These are phyloP conservation scores for Termitomyces sp. DNA, from an alignment of 768 basidiomycete genomes.

Conservation along the genomic window DNA sequence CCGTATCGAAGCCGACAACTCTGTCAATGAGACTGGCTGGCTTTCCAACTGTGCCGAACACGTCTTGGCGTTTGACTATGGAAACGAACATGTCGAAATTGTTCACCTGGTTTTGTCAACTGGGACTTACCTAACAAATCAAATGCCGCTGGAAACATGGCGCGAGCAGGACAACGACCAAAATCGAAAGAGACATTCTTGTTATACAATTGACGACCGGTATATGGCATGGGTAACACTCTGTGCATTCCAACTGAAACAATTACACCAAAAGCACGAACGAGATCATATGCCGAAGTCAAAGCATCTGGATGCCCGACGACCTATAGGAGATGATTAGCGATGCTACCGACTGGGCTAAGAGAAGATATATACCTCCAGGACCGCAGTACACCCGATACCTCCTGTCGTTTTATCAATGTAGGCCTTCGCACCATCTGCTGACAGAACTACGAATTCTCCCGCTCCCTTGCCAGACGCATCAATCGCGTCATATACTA, in stretches of 20 bases:
- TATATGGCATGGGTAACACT: constrained; percentile 47
- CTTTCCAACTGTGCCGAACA: constrained; percentile 68
- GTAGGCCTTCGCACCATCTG: constrained; percentile 45
- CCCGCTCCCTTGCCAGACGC: constrained; percentile 38
- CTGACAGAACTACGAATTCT: constrained; percentile 43
- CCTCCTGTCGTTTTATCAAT: constrained; percentile 49
- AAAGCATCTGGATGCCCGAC: constrained; percentile 67
- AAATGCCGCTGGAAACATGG: constrained; percentile 69
- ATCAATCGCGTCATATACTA: constrained; percentile 48
- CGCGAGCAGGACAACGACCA: constrained; percentile 75
- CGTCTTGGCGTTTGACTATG: constrained; percentile 58
- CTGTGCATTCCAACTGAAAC: constrained; percentile 73
- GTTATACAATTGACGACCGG: constrained; percentile 55
- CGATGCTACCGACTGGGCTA: not conserved
- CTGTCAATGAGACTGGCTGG: constrained; percentile 60
- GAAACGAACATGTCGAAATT: not conserved
- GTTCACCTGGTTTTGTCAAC: not conserved
- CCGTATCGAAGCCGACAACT: constrained; percentile 55
- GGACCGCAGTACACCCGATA: constrained; percentile 56
- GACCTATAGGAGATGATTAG: constrained; percentile 35
- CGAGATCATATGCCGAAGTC: constrained; percentile 60
- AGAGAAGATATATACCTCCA: constrained; percentile 46
- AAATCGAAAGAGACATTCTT: constrained; percentile 80
- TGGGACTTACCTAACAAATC: constrained; percentile 48
- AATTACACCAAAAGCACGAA: constrained; percentile 72